Conservation (phyloP, 768 basidiomycete species). For the Naganishia friedmannii region DNA sequence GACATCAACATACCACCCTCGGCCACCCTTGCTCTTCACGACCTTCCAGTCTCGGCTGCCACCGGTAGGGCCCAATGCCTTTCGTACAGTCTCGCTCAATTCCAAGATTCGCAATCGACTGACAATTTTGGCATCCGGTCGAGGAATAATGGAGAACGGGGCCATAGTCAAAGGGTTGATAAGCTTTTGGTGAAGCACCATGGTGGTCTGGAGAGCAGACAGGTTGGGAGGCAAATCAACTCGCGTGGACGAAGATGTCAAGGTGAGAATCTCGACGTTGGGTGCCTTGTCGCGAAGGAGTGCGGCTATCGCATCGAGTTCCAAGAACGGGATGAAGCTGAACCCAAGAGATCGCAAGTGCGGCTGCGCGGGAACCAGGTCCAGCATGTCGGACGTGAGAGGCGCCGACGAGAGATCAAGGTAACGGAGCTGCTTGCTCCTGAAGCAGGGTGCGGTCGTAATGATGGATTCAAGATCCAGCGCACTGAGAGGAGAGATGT, state of each 20-base stretch:
- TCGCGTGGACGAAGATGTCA: conserved; percentile 70
- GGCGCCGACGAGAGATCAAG: conserved; percentile 85
- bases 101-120: conserved; percentile 85
- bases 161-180: conserved; percentile 76
- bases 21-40: conserved; percentile 83
- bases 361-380: conserved; percentile 63
- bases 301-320: conserved; percentile 63
- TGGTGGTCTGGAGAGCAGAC: conserved; percentile 64
- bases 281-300: conserved; percentile 69
- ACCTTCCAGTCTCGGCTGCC: conserved; percentile 72
- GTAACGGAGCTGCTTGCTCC: conserved; percentile 70
- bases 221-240: conserved; percentile 61
- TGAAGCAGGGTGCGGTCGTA: conserved; percentile 73
- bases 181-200: conserved; percentile 71
- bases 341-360: conserved; percentile 82
- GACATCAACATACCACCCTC: conserved; percentile 92
- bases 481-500: conserved; percentile 66
- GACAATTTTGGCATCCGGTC: conserved; percentile 41
- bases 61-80: conserved; percentile 71
- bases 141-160: conserved; percentile 65
- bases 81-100: conserved; percentile 68
- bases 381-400: conserved; percentile 60
- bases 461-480: conserved; percentile 69
- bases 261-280: conserved; percentile 79
- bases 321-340: conserved; percentile 73